phyloP scores from a whole-genome alignment of 331 rosid species.

The Pyrus hybrid region DNA sequence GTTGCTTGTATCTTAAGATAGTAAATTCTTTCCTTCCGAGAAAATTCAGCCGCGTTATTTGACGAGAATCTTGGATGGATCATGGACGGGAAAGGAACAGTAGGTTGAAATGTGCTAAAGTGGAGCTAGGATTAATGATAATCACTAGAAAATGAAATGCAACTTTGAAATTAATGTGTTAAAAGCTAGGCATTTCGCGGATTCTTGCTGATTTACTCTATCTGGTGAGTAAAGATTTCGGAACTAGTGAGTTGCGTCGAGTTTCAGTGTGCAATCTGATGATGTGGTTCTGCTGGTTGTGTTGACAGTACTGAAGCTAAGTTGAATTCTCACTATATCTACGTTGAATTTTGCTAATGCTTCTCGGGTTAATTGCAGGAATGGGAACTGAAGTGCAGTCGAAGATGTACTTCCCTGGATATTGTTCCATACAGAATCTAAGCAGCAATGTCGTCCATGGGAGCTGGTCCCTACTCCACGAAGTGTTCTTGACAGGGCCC shows the following conservation, averaged over 20 bases:
- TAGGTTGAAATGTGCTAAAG: neutral
- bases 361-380: constrained; percentile 16
- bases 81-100: neutral
- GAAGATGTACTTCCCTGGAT: constrained; percentile 35
- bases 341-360: neutral
- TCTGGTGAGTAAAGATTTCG: neutral
- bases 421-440: too few species aligned
- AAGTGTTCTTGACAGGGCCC: too few species aligned
- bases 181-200: neutral
- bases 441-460: constrained; percentile 17
- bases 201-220: neutral
- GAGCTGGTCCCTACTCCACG: constrained; percentile 26
- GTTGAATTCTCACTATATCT: neutral
- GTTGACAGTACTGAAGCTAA: neutral
- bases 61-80: too few species aligned
- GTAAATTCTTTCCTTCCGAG: neutral
- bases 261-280: neutral
- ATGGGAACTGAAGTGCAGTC: constrained; percentile 51
- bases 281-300: neutral
- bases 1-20: neutral
- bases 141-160: too few species aligned
- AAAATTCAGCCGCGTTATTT: neutral
- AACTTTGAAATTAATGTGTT: neutral
- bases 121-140: neutral
- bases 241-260: neutral